A percentile compares a stretch with the other conserved stretches of the same genome.
These are phyloP conservation scores for Sedum album DNA, from an alignment of 164 flowering plant species.

Conservation along the genomic window DNA sequence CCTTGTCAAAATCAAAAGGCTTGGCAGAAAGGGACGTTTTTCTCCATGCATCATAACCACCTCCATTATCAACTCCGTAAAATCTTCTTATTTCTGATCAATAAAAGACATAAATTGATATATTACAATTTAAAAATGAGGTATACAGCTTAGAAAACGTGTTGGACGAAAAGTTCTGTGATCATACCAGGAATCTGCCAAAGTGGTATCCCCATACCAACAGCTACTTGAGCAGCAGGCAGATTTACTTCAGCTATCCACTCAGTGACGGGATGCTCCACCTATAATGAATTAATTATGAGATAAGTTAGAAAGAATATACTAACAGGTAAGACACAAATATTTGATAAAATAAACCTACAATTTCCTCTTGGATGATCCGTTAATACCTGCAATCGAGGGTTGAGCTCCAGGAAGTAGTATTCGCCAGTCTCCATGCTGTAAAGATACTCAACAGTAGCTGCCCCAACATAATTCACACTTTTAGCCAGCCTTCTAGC, in stretches of 20 bases:
- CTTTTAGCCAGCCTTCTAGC: slow-evolving; percentile 94
- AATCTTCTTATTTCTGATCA: slow-evolving; percentile 83
- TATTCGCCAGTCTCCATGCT: too few species aligned
- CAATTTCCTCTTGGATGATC: slow-evolving; percentile 71
- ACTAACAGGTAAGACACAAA: too few species aligned
- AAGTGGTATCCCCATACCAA: slow-evolving; percentile 99
- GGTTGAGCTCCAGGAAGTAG: too few species aligned
- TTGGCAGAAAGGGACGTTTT: slow-evolving; percentile 51
- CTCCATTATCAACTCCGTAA: slow-evolving; percentile 82
- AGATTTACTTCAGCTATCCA: slow-evolving; percentile 98
- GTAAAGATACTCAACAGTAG: too few species aligned
- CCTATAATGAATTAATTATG: slow-evolving; percentile 30
- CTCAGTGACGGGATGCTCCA: slow-evolving; percentile 99
- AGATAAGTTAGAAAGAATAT: too few species aligned
- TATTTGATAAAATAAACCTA: too few species aligned
- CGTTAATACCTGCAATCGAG: too few species aligned
- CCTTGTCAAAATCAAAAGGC: slow-evolving; percentile 93
- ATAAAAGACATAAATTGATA: not conserved
- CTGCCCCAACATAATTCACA: too few species aligned
- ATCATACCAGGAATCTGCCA: too few species aligned
- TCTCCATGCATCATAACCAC: too few species aligned
- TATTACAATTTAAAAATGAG: not conserved
- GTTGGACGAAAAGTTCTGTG: slow-evolving; percentile 98
- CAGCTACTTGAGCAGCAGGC: slow-evolving; percentile 95
- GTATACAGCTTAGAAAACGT: slow-evolving; percentile 76